These are phyloP conservation scores for Eucalyptus globulus DNA, from an alignment of 345 rosid species.

Conservation along the genomic window DNA sequence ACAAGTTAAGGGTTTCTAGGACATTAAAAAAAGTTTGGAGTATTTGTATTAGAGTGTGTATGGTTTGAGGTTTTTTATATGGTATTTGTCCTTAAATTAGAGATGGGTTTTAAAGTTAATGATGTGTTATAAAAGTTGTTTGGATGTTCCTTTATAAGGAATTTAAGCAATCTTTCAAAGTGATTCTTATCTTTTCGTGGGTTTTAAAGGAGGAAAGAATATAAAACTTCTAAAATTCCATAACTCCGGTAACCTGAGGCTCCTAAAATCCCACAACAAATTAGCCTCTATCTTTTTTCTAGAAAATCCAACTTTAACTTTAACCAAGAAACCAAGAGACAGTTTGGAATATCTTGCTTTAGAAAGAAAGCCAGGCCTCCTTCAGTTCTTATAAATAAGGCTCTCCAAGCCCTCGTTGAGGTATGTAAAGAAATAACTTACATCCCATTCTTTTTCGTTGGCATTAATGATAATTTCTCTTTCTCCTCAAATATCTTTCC, in stretches of 20 bases:
- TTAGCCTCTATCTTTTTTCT: background rate
- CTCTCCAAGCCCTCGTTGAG: background rate
- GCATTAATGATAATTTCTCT: background rate
- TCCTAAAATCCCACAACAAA: background rate
- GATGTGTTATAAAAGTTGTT: background rate
- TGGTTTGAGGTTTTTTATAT: background rate
- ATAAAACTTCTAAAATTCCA: background rate
- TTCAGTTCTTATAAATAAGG: background rate
- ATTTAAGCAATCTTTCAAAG: background rate
- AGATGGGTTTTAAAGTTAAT: background rate
- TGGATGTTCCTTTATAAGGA: background rate
- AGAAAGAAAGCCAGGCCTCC: background rate
- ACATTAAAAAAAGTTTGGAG: background rate
- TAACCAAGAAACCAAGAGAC: background rate
- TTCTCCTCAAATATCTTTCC: background rate
- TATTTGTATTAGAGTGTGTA: background rate
- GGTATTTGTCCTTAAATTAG: background rate
- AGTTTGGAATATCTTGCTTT: background rate
- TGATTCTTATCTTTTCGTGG: background rate
- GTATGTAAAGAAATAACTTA: background rate
- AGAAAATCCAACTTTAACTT: background rate
- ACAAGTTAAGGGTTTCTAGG: accelerated
- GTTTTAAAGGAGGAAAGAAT: background rate
- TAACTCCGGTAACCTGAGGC: background rate
- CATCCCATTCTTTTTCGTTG: background rate